These are phyloP conservation scores for Ceratobasidium sp. DNA, from an alignment of 1,284 basidiomycete species.

Conservation along the genomic window DNA sequence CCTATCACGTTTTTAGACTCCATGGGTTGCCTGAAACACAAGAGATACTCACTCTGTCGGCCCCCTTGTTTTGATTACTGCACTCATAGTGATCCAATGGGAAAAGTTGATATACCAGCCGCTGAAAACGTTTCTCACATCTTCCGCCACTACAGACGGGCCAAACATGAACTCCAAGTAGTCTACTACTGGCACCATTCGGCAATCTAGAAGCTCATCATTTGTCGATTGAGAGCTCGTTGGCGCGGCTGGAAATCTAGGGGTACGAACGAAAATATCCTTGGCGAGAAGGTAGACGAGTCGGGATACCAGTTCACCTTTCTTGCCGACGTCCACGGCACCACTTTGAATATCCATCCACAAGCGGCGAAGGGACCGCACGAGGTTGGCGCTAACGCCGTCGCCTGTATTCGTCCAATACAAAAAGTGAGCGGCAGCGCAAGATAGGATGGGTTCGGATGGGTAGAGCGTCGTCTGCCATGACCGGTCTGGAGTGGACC, in stretches of 20 bases:
- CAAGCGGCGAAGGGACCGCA: neutral
- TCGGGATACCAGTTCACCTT: slow-evolving; percentile 6
- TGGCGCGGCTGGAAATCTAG: neutral
- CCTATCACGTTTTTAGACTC: neutral
- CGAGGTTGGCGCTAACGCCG: neutral
- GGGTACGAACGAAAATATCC: neutral
- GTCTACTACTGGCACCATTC: neutral
- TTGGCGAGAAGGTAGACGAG: neutral
- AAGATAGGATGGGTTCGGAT: slow-evolving; percentile 17
- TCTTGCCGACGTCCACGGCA: neutral
- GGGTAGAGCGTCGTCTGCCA: slow-evolving; percentile 1
- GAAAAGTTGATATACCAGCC: slow-evolving; percentile 19
- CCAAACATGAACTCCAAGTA: slow-evolving; percentile 6
- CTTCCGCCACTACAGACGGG: neutral
- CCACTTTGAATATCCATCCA: neutral
- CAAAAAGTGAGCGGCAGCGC: neutral
- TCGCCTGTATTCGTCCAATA: neutral
- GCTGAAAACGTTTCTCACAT: neutral
- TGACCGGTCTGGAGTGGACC: neutral
- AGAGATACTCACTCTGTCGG: neutral
- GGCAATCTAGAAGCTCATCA: neutral
- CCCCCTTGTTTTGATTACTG: neutral
- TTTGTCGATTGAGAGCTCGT: neutral
- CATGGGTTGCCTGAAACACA: neutral
- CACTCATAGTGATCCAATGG: slow-evolving; percentile 2